Percentiles rank a stretch among this genome's conserved stretches.
phyloP scores from a whole-genome alignment of 495 filamentous ascomycete species.

The Cenococcum geophilum region DNA sequence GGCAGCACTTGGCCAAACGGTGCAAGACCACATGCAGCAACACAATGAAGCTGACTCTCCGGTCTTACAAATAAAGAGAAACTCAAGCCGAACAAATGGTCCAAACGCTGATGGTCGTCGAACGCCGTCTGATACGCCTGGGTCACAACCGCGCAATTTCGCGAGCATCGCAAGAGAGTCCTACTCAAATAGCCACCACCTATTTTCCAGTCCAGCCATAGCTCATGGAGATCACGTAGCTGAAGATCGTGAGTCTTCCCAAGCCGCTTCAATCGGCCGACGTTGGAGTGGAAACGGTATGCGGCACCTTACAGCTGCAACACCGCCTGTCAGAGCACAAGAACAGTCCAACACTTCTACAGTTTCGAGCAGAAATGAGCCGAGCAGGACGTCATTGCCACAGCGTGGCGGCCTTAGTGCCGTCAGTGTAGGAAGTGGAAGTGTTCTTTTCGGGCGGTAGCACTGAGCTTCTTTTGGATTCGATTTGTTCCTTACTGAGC shows the following conservation, averaged over 20 bases:
- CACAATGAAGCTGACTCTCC: slow-evolving; percentile 26
- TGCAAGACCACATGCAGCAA: not conserved
- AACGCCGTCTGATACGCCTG: slow-evolving; percentile 11
- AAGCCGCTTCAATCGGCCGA: not conserved
- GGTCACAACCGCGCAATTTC: slow-evolving; percentile 10
- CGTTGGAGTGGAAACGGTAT: slow-evolving; percentile 19
- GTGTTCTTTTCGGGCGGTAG: slow-evolving; percentile 21
- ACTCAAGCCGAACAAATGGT: slow-evolving; percentile 6
- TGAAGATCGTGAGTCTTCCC: slow-evolving; percentile 7
- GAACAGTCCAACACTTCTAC: not conserved
- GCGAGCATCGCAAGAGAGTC: slow-evolving; percentile 10
- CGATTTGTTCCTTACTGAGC: not conserved
- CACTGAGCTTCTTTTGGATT: not conserved
- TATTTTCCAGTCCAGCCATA: slow-evolving; percentile 17
- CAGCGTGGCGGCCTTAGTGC: slow-evolving; percentile 21
- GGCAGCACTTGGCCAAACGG: slow-evolving; percentile 15
- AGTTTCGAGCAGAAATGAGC: slow-evolving; percentile 11
- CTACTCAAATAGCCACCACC: slow-evolving; percentile 13
- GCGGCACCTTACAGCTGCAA: slow-evolving; percentile 15
- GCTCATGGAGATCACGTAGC: slow-evolving; percentile 7
- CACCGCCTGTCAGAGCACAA: slow-evolving; percentile 4
- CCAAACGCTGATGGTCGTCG: slow-evolving; percentile 11
- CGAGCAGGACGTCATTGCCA: slow-evolving; percentile 10
- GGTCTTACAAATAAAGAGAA: slow-evolving; percentile 27
- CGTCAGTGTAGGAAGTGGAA: slow-evolving; percentile 26